Percentiles rank a stretch among this genome's conserved stretches.
phyloP scores from a whole-genome alignment of 2,329 filamentous ascomycete genomes.

The Cercospora sp. region DNA sequence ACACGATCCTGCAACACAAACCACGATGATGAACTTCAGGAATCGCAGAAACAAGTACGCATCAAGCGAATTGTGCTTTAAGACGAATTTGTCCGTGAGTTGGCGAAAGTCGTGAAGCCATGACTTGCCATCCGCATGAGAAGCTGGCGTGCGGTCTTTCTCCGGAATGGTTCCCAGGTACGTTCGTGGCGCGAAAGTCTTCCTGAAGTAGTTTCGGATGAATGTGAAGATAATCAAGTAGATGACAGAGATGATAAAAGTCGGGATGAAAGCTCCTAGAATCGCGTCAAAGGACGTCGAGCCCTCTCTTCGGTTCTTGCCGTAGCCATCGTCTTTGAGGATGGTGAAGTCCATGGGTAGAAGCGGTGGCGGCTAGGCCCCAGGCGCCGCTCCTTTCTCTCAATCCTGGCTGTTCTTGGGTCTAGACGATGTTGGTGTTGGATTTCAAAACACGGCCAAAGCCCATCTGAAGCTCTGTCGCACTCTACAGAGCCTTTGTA shows the following conservation, averaged over 20 bases:
- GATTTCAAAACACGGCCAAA: neutral
- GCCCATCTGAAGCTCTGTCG: neutral
- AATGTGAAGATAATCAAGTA: constrained; percentile 35
- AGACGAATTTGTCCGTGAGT: constrained; percentile 48
- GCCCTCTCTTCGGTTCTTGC: constrained; percentile 30
- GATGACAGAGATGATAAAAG: constrained; percentile 33
- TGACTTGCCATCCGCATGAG: constrained; percentile 27
- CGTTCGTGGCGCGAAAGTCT: constrained; percentile 38
- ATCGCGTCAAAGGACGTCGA: constrained; percentile 37
- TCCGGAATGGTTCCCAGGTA: constrained; percentile 38
- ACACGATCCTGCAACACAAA: constrained; percentile 45
- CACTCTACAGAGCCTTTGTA: neutral
- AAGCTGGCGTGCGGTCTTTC: constrained; percentile 37
- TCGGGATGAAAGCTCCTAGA: constrained; percentile 38
- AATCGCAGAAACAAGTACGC: constrained; percentile 52
- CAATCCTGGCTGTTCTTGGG: neutral
- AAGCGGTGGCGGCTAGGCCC: neutral
- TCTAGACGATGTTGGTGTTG: neutral
- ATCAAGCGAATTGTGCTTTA: constrained; percentile 52
- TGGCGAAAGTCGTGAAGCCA: constrained; percentile 53
- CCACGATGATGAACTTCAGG: constrained; percentile 46
- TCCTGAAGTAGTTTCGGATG: constrained; percentile 35
- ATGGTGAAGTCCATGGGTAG: constrained; percentile 17
- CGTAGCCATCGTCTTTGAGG: constrained; percentile 26
- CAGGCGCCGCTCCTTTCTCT: neutral